Evolutionary conservation across 129 eudicot genomes (phyloP).

Genomic region (Centella asiatica): DNA sequence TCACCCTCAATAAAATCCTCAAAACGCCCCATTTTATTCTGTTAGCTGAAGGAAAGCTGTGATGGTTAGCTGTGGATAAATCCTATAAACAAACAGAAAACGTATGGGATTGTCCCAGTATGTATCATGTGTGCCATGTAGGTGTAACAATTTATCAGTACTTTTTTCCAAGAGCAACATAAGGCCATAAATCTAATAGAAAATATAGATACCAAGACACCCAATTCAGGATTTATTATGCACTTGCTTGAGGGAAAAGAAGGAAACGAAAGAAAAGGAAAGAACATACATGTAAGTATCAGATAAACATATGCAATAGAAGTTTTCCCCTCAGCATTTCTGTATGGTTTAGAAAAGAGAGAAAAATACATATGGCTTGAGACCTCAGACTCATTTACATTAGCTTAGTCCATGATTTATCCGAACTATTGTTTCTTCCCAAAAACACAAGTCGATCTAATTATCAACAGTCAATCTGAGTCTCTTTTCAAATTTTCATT

Average conservation of each 20-base stretch:
- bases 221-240: neutral
- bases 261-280: no score
- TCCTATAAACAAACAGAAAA: neutral
- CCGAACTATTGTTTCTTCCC: no score
- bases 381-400: no score
- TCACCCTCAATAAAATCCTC: conserved; percentile 5
- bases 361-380: no score
- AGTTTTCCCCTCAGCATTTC: neutral
- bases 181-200: neutral
- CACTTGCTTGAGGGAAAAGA: neutral
- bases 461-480: no score
- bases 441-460: no score
- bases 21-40: neutral
- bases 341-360: no score
- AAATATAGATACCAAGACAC: neutral
- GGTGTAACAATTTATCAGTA: neutral
- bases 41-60: neutral
- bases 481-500: no score
- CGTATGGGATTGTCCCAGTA: neutral
- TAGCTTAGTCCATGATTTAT: no score
- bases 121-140: neutral
- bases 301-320: no score
- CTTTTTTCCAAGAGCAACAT: no score
- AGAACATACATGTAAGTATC: neutral
- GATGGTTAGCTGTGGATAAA: neutral